Base-by-base conservation (phyloP, 805 yeast species). In the Candida ipomoeae region DNA sequence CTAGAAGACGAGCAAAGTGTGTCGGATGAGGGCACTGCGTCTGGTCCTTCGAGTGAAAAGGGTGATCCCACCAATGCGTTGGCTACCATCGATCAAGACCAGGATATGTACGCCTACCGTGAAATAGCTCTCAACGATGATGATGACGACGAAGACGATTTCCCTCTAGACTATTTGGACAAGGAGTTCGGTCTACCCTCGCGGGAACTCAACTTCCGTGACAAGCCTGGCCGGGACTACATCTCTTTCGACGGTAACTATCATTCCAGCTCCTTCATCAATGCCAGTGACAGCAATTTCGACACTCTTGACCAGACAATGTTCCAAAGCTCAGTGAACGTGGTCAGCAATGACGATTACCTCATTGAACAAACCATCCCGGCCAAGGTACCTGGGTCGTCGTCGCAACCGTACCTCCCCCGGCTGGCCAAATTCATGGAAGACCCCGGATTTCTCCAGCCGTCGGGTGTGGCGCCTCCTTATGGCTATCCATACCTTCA, bases 101-200 rank as follows among this genome's bases (percentile, higher is more conserved):
- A 31, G 2, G 34, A 17, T 13, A 23, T 26, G 6, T 21, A 34
- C 13, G 21, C 34, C 8, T 35, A 35, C 17, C 21, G 32, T 15
- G 40, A 35, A 26, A 14, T 23, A 50, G 52, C 34, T 61, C 62
- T 5, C 37, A 39, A 23, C 14, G 23, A 34, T 26, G 42, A 45
- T n/a, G 55, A 65, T 3, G 72, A 69, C 23, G 73, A 74, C 31
- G 84, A 80, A 44, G 85, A 83, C 53, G 90, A 84, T 60, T 85
- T 85, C 67, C 90, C 91, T 3, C 65, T 85, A 49, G 90, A 85
- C 57, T 84, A 83, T 61, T 77, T 85, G 60, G 81, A 82, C 18
- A 67, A 70, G 3, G 73, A 68, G 26, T 64, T 69, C 21, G 33
- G 18, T 14, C 26, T 43, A 17, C 39, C 46, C 10, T 35, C 34